Percentiles rank a stretch among this genome's conserved stretches.
These are phyloP conservation scores for Teratosphaeria epicoccoides DNA, from an alignment of 2,329 filamentous ascomycete genomes.

Conservation along the genomic window DNA sequence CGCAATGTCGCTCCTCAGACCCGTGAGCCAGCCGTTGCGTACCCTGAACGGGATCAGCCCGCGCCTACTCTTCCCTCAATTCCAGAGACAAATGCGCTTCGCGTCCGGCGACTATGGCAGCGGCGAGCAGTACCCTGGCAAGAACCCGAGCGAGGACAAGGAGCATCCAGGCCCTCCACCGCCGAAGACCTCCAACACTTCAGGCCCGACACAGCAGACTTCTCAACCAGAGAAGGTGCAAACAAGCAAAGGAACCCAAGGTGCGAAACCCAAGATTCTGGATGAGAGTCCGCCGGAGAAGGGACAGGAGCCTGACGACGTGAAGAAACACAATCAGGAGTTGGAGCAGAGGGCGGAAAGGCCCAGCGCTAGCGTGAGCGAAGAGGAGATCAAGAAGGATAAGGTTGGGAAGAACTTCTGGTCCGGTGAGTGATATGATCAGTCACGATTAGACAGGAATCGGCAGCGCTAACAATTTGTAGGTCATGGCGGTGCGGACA, in stretches of 20 bases:
- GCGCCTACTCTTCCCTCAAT: background rate
- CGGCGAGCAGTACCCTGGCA: constrained; percentile 32
- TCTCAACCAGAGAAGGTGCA: constrained; percentile 2
- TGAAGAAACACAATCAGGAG: constrained; percentile 35
- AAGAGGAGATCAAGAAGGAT: constrained; percentile 30
- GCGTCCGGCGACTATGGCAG: constrained; percentile 34
- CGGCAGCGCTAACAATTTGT: background rate
- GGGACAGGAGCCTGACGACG: constrained; percentile 23
- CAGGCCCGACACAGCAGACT: constrained; percentile 18
- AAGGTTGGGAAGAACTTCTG: constrained; percentile 32
- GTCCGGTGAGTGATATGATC: constrained; percentile 13
- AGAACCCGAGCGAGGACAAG: constrained; percentile 28
- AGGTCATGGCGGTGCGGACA: background rate
- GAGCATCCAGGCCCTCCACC: constrained; percentile 38
- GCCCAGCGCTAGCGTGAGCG: constrained; percentile 28
- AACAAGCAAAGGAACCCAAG: constrained; percentile 12
- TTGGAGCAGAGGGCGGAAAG: constrained; percentile 33
- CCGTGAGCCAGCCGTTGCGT: constrained; percentile 10
- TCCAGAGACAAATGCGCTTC: constrained; percentile 18
- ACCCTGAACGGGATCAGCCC: constrained; percentile 3
- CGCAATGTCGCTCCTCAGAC: constrained; percentile 14
- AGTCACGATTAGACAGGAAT: too few relatives aligned
- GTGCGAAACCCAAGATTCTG: constrained; percentile 35
- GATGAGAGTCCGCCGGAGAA: constrained; percentile 26
- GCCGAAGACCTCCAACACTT: constrained; percentile 28